Conservation (phyloP, 192 early-diverging fungal species). For the Podila epicladia region DNA sequence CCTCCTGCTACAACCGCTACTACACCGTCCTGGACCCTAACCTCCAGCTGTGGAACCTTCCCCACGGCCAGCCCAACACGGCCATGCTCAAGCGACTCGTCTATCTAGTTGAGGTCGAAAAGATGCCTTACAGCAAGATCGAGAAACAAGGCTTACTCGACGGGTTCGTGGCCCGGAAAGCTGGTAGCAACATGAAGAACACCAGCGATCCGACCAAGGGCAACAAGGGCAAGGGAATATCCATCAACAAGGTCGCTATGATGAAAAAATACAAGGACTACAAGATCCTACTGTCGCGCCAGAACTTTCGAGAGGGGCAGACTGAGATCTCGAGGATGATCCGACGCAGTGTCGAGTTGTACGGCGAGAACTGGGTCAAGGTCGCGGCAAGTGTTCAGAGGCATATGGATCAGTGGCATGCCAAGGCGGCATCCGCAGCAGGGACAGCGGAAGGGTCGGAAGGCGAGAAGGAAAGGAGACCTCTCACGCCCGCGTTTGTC, state of each 20-base stretch:
- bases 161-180: background rate
- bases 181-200: slow-evolving; percentile 3
- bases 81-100: slow-evolving; percentile 14
- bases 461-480: background rate
- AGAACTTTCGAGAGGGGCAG: background rate
- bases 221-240: background rate
- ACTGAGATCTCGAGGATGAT: background rate
- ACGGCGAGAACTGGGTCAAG: slow-evolving; percentile 47
- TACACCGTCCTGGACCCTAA: slow-evolving; percentile 24
- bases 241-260: background rate
- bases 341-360: slow-evolving; percentile 26
- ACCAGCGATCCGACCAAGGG: background rate
- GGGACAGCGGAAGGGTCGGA: background rate
- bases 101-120: slow-evolving; percentile 25
- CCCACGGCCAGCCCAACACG: slow-evolving; percentile 14
- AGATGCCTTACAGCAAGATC: slow-evolving; percentile 13
- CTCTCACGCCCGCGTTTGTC: slow-evolving; percentile 1
- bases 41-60: slow-evolving; percentile 23
- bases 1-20: slow-evolving; percentile 27
- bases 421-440: background rate
- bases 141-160: slow-evolving; percentile 14
- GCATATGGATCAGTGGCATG: slow-evolving; percentile 15
- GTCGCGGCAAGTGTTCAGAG: slow-evolving; percentile 17
- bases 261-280: slow-evolving; percentile 19
- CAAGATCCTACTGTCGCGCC: background rate